Evolutionary conservation across 768 basidiomycete species (phyloP), one percentile per base, ranked within the genome.

Genomic region (Holtermannia corniformis): DNA sequence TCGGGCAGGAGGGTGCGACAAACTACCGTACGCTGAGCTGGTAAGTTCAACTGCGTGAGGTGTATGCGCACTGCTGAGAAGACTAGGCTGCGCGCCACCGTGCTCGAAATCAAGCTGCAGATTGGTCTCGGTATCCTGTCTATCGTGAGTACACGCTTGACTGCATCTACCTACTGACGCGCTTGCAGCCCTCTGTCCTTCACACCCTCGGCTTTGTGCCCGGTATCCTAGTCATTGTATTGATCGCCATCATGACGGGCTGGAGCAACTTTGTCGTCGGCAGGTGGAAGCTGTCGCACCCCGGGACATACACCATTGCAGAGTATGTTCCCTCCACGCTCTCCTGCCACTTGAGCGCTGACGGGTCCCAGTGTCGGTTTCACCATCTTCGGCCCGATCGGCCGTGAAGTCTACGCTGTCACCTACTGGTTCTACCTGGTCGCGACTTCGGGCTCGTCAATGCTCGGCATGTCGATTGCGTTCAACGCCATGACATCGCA

Each of bases 401-500:
- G 62, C 4, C 53, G 63, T 20, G 64, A 66, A 51, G 27, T 69
- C 19, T 47, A 55, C 2, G 63, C 56, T 5, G 57, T 62, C 27
- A 42, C 48, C 0, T 66, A 62, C 44, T 63, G 63, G 54, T 58
- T 60, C 42, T 41, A 57, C 50, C 20, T 20, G 20, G 44, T 45
- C 42, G 7, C n/a, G 12, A 13, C 32, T 7, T 7, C 10, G 7
- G 32, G 32, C 16, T 7, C 10, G 10, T 37, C 32, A 16, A 37
- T 37, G 32, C 32, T 37, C 32, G 64, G 64, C 11, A 57, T 71
- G 24, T 68, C 72, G 2, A 69, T 71, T 57, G 71, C 74, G 1
- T 60, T 72, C 45, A 73, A 74, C 62, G 63, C 71, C 42, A 60
- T 73, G 25, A 63, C 67, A 13, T 44, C 51, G 13, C 70, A 73